Base-by-base conservation (phyloP, 257 asterid genomes). In the Gentiana dahurica region DNA sequence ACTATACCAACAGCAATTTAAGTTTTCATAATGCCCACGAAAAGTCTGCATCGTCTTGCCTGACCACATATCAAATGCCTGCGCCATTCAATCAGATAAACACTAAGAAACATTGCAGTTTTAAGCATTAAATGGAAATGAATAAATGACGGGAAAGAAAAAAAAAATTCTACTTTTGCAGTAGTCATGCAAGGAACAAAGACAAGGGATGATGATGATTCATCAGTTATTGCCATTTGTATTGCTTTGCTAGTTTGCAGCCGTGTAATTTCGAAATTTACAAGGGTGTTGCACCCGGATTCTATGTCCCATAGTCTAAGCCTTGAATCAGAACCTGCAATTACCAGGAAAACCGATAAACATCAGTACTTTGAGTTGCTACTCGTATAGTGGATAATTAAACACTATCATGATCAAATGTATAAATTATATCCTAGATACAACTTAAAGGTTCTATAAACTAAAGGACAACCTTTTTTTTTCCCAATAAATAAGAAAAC, bases 291-390 rank as follows among this genome's bases (percentile, higher is more conserved):
- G 81, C 93, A 81, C 58, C 97, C 97, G 65, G 98, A 81, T 60
- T 85, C 95, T 66, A 85, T 76, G 69, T 91, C 98, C 98, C 97
- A 91, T 73, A 91, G 69, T 75, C 94, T 87, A 74, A 91, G 67
- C 78, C 98, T 81, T 39, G 98, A 87, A 83, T 87, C 98, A 68
- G 98, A 87, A 70, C 98, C 98, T 85, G 88, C 64, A 72, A 73
- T 64, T 51, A 61, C 48, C 24, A 64, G 53, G 58, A 51, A 58
- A 9, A 44, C 57, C 34, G n/a, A 65, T 53, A 53, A 45, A 41
- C 9, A 41, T 41, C 46, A 5, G 9, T 5, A 41, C 6, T 10
- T 5, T 5, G 46, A 10, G 5, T 5, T 5, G 46, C 5, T 7
- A 4, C 10, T 5, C 46, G 8, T 5, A 3, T 41, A 41, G 9